phyloP scores from a whole-genome alignment of 1,284 basidiomycete species.

The Trichosporon coremiiforme region DNA sequence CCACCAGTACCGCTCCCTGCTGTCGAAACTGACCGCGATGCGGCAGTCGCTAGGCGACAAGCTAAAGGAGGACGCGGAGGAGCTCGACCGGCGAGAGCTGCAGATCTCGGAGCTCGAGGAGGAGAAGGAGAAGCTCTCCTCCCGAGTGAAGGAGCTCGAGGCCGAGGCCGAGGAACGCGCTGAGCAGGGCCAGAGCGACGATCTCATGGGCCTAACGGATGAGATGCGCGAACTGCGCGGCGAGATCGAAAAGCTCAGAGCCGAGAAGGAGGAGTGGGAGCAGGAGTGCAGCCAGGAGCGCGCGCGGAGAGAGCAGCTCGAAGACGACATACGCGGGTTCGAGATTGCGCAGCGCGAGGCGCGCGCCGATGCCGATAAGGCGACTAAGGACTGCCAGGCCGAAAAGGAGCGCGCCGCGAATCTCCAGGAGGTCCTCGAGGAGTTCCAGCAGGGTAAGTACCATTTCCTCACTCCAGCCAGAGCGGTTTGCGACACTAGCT shows the following conservation, averaged over 20 bases:
- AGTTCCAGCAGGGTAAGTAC: slow-evolving; percentile 82
- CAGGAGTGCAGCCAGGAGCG: slow-evolving; percentile 72
- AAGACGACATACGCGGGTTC: slow-evolving; percentile 63
- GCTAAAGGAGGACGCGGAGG: slow-evolving; percentile 94
- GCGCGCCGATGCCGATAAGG: slow-evolving; percentile 62
- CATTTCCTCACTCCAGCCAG: too few relatives aligned
- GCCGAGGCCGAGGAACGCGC: slow-evolving; percentile 68
- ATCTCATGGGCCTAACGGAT: slow-evolving; percentile 71
- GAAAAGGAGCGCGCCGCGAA: slow-evolving; percentile 79
- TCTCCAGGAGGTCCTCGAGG: slow-evolving; percentile 87
- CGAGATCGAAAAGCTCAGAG: slow-evolving; percentile 78
- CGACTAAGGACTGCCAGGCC: slow-evolving; percentile 63
- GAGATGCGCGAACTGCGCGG: slow-evolving; percentile 76
- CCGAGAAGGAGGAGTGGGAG: slow-evolving; percentile 89
- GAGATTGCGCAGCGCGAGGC: slow-evolving; percentile 71
- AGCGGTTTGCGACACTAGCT: too few relatives aligned
- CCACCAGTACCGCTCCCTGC: slow-evolving; percentile 79
- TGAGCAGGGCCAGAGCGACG: slow-evolving; percentile 57
- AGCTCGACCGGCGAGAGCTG: slow-evolving; percentile 86
- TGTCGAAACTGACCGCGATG: slow-evolving; percentile 90
- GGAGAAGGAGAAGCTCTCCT: slow-evolving; percentile 71
- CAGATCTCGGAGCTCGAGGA: slow-evolving; percentile 72
- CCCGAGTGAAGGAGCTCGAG: slow-evolving; percentile 74
- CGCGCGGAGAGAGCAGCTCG: slow-evolving; percentile 68
- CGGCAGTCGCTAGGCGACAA: slow-evolving; percentile 90